Conservation (phyloP, 805 yeast species). For the Kluyveromyces dobzhanskii region DNA sequence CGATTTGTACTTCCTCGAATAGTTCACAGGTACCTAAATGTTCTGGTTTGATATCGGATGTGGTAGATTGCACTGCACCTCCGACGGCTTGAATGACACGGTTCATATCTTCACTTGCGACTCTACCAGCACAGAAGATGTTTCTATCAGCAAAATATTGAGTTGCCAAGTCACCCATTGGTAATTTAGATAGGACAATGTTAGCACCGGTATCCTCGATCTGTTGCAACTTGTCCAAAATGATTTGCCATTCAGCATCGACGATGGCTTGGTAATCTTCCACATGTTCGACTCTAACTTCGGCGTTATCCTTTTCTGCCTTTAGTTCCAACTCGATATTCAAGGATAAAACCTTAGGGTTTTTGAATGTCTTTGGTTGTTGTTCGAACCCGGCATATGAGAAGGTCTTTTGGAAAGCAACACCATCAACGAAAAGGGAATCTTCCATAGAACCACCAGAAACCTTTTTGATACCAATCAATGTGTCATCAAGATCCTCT, state of each 20-base stretch:
- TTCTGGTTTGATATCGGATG: constrained; percentile 55
- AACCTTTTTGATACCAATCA: constrained; percentile 91
- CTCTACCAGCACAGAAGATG: constrained; percentile 97
- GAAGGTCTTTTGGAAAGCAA: constrained; percentile 94
- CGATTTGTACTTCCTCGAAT: constrained; percentile 93
- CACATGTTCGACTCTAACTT: constrained; percentile 91
- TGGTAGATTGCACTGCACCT: constrained; percentile 75
- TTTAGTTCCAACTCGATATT: constrained; percentile 93
- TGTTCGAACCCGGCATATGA: constrained; percentile 98
- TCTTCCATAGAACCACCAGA: constrained; percentile 97
- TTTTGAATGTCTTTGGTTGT: constrained; percentile 77
- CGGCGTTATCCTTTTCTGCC: constrained; percentile 98
- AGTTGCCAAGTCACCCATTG: constrained; percentile 98
- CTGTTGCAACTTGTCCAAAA: constrained; percentile 74
- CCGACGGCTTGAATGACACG: constrained; percentile 93
- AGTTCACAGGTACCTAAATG: constrained; percentile 77
- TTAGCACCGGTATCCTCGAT: constrained; percentile 82
- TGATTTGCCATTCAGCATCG: constrained; percentile 98
- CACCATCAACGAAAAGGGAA: constrained; percentile 82
- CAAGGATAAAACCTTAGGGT: constrained; percentile 77
- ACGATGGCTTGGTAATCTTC: constrained; percentile 91
- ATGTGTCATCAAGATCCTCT: constrained; percentile 74
- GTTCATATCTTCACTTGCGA: constrained; percentile 79
- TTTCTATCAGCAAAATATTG: constrained; percentile 95
- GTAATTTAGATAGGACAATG: constrained; percentile 86